These are phyloP conservation scores for Thelonectria rubi DNA, from an alignment of 2,329 filamentous ascomycete genomes.

Conservation along the genomic window DNA sequence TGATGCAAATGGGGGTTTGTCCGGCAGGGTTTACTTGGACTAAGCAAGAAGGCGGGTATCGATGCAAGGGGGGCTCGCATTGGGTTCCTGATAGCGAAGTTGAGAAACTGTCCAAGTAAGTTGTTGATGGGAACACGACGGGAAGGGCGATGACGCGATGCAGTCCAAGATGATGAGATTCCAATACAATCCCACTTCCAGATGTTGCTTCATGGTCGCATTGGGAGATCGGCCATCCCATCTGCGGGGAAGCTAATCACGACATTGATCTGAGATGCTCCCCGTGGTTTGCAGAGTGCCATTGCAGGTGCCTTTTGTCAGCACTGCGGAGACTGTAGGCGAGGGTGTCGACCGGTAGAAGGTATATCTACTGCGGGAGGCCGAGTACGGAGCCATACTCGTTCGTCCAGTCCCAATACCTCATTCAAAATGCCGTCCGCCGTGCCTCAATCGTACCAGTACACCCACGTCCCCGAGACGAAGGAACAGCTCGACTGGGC, in stretches of 20 bases:
- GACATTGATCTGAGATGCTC: constrained; percentile 13
- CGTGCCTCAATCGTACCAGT: constrained; percentile 42
- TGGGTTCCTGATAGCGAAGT: constrained; percentile 45
- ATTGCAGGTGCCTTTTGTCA: neutral
- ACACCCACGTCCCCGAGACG: constrained; percentile 49
- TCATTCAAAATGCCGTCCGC: constrained; percentile 46
- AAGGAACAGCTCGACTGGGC: constrained; percentile 50
- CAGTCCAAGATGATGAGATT: neutral
- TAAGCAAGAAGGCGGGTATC: constrained; percentile 64
- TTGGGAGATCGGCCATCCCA: neutral
- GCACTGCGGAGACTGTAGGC: neutral
- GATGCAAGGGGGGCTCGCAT: constrained; percentile 70
- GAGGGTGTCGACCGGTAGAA: neutral
- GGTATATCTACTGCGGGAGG: no score
- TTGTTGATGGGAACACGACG: neutral
- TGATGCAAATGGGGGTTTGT: constrained; percentile 65
- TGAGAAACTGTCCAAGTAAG: constrained; percentile 11
- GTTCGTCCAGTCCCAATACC: no score
- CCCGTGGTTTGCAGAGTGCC: neutral
- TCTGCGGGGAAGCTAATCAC: constrained; percentile 26
- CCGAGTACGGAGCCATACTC: no score
- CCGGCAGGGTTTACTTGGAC: constrained; percentile 68
- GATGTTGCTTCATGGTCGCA: neutral
- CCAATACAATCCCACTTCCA: neutral
- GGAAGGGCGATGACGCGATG: no score